These are phyloP conservation scores for Pichia sp. DNA, from an alignment of 1,139 yeast species.

Conservation along the genomic window DNA sequence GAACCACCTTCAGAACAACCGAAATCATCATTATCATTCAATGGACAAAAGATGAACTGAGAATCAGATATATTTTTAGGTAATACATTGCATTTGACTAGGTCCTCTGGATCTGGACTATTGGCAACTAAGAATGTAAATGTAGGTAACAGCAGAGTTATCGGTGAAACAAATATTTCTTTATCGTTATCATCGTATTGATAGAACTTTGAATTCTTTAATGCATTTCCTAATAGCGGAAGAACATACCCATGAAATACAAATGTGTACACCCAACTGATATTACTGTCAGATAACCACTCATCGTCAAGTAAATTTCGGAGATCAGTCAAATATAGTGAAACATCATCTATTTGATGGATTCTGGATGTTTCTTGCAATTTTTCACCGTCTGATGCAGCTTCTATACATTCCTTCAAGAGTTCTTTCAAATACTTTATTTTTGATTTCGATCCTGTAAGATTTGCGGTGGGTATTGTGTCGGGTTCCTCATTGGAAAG, in stretches of 20 bases:
- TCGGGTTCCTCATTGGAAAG: not conserved
- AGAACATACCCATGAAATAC: slow-evolving; percentile 39
- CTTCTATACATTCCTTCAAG: slow-evolving; percentile 8
- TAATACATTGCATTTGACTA: slow-evolving; percentile 37
- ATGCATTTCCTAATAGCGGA: slow-evolving; percentile 26
- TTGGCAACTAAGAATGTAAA: slow-evolving; percentile 33
- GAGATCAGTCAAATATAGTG: slow-evolving; percentile 47
- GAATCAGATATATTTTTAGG: slow-evolving; percentile 40
- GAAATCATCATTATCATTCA: slow-evolving; percentile 51
- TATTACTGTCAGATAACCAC: slow-evolving; percentile 74
- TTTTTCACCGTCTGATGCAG: not conserved
- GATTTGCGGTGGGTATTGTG: not conserved
- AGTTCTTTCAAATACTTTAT: slow-evolving; percentile 16
- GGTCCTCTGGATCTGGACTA: slow-evolving; percentile 31
- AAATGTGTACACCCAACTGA: slow-evolving; percentile 61
- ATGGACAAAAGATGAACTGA: slow-evolving; percentile 47
- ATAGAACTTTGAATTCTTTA: slow-evolving; percentile 21
- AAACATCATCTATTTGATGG: slow-evolving; percentile 46
- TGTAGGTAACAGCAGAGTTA: slow-evolving; percentile 32
- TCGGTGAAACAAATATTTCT: slow-evolving; percentile 18
- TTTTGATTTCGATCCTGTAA: slow-evolving; percentile 12
- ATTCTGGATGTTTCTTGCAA: slow-evolving; percentile 46
- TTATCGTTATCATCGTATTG: slow-evolving; percentile 8
- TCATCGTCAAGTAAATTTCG: slow-evolving; percentile 49
- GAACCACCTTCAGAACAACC: slow-evolving; percentile 48